phyloP scores from a whole-genome alignment of 495 filamentous ascomycete species.

The Hypoxylon trugodes region DNA sequence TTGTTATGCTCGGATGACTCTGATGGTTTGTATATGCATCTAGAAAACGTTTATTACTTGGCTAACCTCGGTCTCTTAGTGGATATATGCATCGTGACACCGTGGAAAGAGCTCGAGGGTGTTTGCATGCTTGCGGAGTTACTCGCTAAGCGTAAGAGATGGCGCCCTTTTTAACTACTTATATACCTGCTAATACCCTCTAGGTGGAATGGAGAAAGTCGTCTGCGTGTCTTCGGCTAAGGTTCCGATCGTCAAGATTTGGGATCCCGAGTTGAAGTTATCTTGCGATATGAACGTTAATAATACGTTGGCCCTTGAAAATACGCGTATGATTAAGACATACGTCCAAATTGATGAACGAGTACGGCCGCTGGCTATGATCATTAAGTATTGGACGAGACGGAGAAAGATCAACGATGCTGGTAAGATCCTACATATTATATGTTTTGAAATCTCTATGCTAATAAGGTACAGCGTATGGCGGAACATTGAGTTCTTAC shows the following conservation, averaged over 20 bases:
- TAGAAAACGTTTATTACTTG: not conserved
- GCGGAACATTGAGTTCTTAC: conserved; percentile 95
- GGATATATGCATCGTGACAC: conserved; percentile 95
- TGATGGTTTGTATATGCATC: conserved; percentile 71
- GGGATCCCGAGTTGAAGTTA: conserved; percentile 90
- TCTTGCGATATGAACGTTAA: conserved; percentile 99
- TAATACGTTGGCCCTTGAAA: conserved; percentile 91
- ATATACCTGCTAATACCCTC: conserved; percentile 29
- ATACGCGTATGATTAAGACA: conserved; percentile 97
- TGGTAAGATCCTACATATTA: conserved; percentile 62
- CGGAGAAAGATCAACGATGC: conserved; percentile 92
- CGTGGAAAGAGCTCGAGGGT: conserved; percentile 80
- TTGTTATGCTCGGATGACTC: conserved; percentile 94
- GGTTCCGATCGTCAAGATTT: conserved; percentile 98
- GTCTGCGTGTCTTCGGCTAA: conserved; percentile 93
- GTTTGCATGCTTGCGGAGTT: conserved; percentile 88
- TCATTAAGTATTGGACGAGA: conserved; percentile 97
- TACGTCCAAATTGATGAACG: conserved; percentile 94
- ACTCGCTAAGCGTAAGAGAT: conserved; percentile 76
- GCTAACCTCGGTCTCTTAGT: conserved; percentile 63
- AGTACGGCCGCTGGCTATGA: conserved; percentile 91
- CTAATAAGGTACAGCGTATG: conserved; percentile 69
- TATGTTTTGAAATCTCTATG: conserved; percentile 2
- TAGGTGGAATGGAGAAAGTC: conserved; percentile 95
- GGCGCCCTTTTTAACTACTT: conserved; percentile 41